A percentile compares a stretch with the other conserved stretches of the same genome.
These are phyloP conservation scores for Calendula officinalis DNA, from an alignment of 129 eudicot species.

Conservation along the genomic window DNA sequence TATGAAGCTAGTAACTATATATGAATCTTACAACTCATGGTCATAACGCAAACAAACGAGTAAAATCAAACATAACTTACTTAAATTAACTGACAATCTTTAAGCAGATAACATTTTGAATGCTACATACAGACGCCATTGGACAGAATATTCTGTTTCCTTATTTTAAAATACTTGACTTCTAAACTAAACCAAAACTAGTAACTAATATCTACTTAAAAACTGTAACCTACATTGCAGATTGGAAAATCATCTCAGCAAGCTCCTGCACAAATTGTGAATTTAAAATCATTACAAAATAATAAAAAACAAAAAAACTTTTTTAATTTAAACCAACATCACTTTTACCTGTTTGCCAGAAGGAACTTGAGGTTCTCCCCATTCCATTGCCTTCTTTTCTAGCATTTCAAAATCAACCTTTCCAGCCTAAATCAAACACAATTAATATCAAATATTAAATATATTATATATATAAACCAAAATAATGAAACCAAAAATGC, in stretches of 20 bases:
- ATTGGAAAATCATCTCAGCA: constrained; percentile 94
- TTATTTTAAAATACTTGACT: constrained; percentile 16
- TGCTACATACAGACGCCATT: constrained; percentile 1
- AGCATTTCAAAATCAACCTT: constrained; percentile 85
- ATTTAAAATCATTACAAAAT: not conserved
- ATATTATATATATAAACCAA: not conserved
- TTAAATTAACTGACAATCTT: constrained; percentile 15
- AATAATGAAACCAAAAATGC: not conserved
- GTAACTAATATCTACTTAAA: constrained; percentile 12
- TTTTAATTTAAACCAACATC: constrained; percentile 32
- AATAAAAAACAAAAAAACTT: not conserved
- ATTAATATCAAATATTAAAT: not conserved
- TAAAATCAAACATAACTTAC: not conserved
- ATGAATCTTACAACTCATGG: not conserved
- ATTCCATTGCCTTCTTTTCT: constrained; percentile 82
- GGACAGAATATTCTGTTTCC: constrained; percentile 14
- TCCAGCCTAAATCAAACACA: constrained; percentile 64
- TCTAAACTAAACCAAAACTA: constrained; percentile 19
- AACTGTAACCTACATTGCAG: constrained; percentile 54
- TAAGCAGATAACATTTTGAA: not conserved
- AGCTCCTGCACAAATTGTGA: constrained; percentile 64
- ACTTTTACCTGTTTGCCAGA: constrained; percentile 85
- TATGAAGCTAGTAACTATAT: not conserved
- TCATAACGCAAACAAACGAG: not conserved
- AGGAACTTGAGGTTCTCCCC: constrained; percentile 93